Conservation (phyloP, 108 stramenopile genomes). For the Fistulifera pelliculosa region DNA sequence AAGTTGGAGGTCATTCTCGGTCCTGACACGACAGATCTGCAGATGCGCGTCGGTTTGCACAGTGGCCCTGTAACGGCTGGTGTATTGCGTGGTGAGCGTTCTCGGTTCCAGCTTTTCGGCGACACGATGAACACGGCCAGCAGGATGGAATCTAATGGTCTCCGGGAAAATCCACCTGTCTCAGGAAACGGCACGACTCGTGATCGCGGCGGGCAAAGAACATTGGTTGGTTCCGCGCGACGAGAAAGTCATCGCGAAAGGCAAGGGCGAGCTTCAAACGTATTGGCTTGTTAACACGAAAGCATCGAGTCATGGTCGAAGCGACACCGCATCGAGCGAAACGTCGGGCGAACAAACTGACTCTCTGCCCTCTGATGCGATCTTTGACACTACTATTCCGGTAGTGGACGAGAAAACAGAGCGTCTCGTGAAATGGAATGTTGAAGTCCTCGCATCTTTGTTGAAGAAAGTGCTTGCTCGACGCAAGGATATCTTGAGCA, state of each 20-base stretch:
- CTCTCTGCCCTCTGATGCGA: neutral
- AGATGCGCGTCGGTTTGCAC: conserved; percentile 35
- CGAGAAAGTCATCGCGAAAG: conserved; percentile 23
- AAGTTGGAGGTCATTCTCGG: conserved; percentile 9
- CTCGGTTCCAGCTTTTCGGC: conserved; percentile 27
- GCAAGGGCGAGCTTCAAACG: conserved; percentile 30
- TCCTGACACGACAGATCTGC: conserved; percentile 14
- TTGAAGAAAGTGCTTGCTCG: conserved; percentile 2
- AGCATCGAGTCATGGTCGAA: neutral
- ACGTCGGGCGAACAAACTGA: neutral
- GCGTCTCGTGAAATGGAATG: conserved; percentile 10
- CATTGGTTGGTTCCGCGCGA: conserved; percentile 30
- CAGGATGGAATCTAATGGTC: conserved; percentile 37
- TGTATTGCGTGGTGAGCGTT: conserved; percentile 30
- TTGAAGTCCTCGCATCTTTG: neutral
- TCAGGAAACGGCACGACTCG: conserved; percentile 19
- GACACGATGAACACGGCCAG: conserved; percentile 34
- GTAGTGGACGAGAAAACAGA: neutral
- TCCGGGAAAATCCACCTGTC: conserved; percentile 31
- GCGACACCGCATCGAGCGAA: neutral
- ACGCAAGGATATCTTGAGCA: conserved; percentile 2
- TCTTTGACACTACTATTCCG: neutral
- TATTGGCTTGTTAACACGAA: conserved; percentile 14
- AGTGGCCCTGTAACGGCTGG: conserved; percentile 39
- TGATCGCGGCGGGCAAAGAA: conserved; percentile 21